Conservation (phyloP, 306 rosid species). For the Herpetospermum pedunculosum region DNA sequence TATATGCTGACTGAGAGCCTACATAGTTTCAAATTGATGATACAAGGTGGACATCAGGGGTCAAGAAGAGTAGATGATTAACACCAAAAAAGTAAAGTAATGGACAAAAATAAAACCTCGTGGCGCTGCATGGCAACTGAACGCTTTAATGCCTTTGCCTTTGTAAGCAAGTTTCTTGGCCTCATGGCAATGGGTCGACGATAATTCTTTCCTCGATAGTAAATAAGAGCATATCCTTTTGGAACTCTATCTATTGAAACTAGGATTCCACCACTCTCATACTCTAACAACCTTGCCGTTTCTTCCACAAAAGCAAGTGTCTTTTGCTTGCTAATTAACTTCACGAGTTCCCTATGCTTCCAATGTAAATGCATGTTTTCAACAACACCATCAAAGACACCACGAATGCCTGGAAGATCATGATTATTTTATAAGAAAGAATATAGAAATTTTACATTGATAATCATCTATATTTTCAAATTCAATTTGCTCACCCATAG, state of each 20-base stretch:
- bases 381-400: conserved; percentile 75
- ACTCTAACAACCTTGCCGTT: conserved; percentile 75
- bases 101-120: conserved; percentile 38
- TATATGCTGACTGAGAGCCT: conserved; percentile 95
- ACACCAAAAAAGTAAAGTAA: neutral
- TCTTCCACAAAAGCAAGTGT: conserved; percentile 79
- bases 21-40: conserved; percentile 26
- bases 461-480: conserved; percentile 11
- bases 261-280: conserved; percentile 83
- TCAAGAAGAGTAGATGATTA: neutral
- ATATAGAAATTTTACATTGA: conserved; percentile 14
- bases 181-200: conserved; percentile 58
- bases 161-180: conserved; percentile 79
- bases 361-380: conserved; percentile 98
- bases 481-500: conserved; percentile 51
- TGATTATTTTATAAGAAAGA: conserved; percentile 1
- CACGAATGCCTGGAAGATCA: conserved; percentile 64
- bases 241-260: conserved; percentile 85
- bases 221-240: conserved; percentile 75
- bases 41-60: conserved; percentile 5
- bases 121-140: conserved; percentile 86
- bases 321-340: conserved; percentile 74
- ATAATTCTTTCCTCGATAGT: conserved; percentile 94
- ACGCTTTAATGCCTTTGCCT: conserved; percentile 79
- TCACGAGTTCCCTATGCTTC: conserved; percentile 93